These are phyloP conservation scores for Tieghemiomyces parasiticus DNA, from an alignment of 192 early-diverging fungal genomes.

Conservation along the genomic window DNA sequence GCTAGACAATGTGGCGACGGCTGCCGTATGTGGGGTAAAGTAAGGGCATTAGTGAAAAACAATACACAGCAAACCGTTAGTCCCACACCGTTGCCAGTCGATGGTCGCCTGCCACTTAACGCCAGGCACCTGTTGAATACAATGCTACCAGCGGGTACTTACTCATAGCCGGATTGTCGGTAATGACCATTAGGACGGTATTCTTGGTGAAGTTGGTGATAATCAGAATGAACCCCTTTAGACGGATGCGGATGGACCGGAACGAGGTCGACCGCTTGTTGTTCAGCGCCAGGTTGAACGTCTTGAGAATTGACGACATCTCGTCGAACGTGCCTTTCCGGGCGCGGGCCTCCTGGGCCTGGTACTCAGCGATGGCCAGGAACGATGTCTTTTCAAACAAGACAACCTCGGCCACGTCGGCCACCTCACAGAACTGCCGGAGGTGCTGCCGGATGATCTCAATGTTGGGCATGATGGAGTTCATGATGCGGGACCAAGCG, in stretches of 20 bases:
- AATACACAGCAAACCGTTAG: too few species aligned
- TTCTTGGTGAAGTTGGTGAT: slow-evolving; percentile 34
- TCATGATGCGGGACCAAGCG: slow-evolving; percentile 96
- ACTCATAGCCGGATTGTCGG: slow-evolving; percentile 23
- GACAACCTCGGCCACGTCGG: slow-evolving; percentile 89
- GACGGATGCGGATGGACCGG: slow-evolving; percentile 75
- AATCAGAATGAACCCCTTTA: slow-evolving; percentile 30
- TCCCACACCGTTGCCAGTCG: too few species aligned
- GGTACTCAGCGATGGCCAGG: slow-evolving; percentile 77
- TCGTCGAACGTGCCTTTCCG: not conserved
- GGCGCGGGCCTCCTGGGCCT: slow-evolving; percentile 23
- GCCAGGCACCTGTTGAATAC: too few species aligned
- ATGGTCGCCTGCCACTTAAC: too few species aligned
- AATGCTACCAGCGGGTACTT: slow-evolving; percentile 1
- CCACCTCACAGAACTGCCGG: slow-evolving; percentile 58
- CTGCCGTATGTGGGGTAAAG: not conserved
- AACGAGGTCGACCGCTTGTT: slow-evolving; percentile 38
- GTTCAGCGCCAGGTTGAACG: slow-evolving; percentile 25
- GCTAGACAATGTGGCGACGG: not conserved
- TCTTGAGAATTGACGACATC: slow-evolving; percentile 9
- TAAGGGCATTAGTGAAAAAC: too few species aligned
- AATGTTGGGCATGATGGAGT: slow-evolving; percentile 90
- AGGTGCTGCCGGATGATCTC: slow-evolving; percentile 61
- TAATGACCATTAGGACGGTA: slow-evolving; percentile 28
- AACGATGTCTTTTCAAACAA: slow-evolving; percentile 94